phyloP scores from a whole-genome alignment of 108 stramenopile genomes.

The Cyclostephanos invisitatus region DNA sequence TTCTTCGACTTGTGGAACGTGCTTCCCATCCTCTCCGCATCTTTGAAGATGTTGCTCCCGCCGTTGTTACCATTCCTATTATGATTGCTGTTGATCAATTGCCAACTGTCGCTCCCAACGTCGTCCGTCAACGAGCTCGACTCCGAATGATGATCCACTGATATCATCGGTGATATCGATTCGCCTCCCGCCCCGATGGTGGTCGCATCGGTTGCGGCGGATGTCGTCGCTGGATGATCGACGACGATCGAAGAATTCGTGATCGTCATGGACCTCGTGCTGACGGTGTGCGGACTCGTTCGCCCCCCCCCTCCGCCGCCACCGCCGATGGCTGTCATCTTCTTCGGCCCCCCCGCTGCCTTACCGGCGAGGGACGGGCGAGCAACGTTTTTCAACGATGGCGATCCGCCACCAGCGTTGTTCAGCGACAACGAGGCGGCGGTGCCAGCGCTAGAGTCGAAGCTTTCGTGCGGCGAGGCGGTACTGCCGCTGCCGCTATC shows the following conservation, averaged over 20 bases:
- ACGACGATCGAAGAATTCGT: slow-evolving; percentile 16
- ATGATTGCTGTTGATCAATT: not conserved
- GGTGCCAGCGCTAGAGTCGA: not conserved
- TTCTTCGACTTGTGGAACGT: slow-evolving; percentile 50
- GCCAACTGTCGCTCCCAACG: slow-evolving; percentile 17
- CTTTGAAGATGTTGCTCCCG: slow-evolving; percentile 40
- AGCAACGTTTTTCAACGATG: too few relatives aligned
- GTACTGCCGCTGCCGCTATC: not conserved
- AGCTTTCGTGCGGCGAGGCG: not conserved
- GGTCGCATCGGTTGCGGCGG: not conserved
- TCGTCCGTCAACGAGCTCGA: slow-evolving; percentile 46
- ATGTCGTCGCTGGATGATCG: slow-evolving; percentile 1
- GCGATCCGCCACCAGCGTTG: slow-evolving; percentile 1
- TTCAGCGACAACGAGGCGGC: not conserved
- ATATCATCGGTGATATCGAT: slow-evolving; percentile 25
- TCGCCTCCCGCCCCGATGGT: not conserved
- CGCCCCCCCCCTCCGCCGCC: slow-evolving; percentile 17
- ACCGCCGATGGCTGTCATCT: slow-evolving; percentile 4
- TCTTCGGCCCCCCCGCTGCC: not conserved
- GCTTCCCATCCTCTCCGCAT: slow-evolving; percentile 33
- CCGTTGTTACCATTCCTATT: not conserved
- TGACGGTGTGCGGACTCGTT: slow-evolving; percentile 29
- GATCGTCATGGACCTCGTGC: slow-evolving; percentile 40
- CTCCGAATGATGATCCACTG: slow-evolving; percentile 45
- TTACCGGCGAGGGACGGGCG: too few relatives aligned